Evolutionary conservation across 1,284 basidiomycete species (phyloP), one percentile per base, ranked within the genome.

Genomic region (Cryptococcus sp.): DNA sequence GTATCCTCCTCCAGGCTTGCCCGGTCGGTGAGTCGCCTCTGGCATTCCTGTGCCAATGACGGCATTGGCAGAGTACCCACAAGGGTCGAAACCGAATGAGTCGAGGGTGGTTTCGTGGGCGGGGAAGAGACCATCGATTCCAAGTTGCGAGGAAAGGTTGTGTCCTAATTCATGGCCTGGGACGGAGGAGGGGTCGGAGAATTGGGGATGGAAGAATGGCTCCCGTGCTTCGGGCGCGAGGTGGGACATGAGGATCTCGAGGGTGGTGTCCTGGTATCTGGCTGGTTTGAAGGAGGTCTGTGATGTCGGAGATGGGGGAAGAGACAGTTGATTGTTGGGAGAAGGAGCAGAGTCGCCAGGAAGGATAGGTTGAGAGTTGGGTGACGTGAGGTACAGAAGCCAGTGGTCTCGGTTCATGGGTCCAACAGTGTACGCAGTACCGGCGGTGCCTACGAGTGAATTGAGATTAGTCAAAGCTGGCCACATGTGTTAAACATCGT

Each of bases 371-470:
- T 70, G 66, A 62, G 78, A 72, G 69, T 78, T 72, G 16, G 90
- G 88, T 1, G 82, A 82, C 10, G 91, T 93, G 65, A 97, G 84
- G 81, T 98, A 99, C 46, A 99, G 86, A 44, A 99, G 80, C 96
- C 96, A 99, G 81, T 99, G 95, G 80, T 98, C 93, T 53, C 95
- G 92, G 78, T 99, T 99, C 80, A 97, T 91, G 76, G 93, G 95
- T 59, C 96, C 96, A 57, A 99, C 89, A 15, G 92, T 96, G 82
- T 99, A 99, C 3, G 94, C 96, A 4, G 92, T 86, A 51, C 94
- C 94, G 40, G 80, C 75, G 66, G 87, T 61, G 8, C 62, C 62
- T 64, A 38, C 45, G 25, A 27, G 22, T 11, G 31, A 8, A 10
- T 8, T 10, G 8, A 46, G 10, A 10, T 55, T n/a, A 16, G 23